Evolutionary conservation across 2,329 filamentous ascomycete species (phyloP).

Genomic region (Apiospora sp.): DNA sequence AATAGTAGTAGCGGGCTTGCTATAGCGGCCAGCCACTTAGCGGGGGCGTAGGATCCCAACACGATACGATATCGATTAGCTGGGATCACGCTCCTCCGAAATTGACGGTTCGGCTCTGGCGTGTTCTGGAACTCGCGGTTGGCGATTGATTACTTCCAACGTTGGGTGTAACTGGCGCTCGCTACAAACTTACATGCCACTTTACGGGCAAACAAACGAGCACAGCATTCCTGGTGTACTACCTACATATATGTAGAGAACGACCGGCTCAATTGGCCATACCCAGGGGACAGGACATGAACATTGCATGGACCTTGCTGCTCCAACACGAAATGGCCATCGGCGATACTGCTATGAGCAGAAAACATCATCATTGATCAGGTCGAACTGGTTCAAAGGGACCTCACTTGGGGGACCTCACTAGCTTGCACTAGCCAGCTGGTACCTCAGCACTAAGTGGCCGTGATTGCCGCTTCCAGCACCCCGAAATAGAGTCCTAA

Average conservation of each 20-base stretch:
- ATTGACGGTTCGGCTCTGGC: not conserved
- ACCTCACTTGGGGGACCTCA: not conserved
- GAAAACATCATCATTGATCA: not conserved
- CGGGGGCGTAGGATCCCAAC: conserved; percentile 10
- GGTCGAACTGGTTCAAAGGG: not conserved
- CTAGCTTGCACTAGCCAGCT: not conserved
- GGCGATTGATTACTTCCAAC: conserved; percentile 2
- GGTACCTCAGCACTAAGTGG: conserved; percentile 1
- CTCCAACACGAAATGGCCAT: not conserved
- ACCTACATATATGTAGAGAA: not conserved
- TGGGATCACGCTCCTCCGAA: not conserved
- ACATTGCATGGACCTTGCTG: not conserved
- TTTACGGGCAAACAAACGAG: not conserved
- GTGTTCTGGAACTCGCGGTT: conserved; percentile 3
- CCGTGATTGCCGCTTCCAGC: conserved; percentile 14
- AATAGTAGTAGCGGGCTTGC: not conserved
- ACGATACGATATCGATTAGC: not conserved
- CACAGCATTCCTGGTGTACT: not conserved
- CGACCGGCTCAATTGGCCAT: not conserved
- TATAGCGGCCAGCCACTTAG: not conserved
- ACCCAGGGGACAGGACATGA: not conserved
- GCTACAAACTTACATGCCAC: not conserved
- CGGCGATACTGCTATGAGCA: not conserved
- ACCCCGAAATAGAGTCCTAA: not conserved
- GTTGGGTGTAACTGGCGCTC: not conserved